phyloP scores from a whole-genome alignment of 192 early-diverging fungal species.

The Backusella macrospora region DNA sequence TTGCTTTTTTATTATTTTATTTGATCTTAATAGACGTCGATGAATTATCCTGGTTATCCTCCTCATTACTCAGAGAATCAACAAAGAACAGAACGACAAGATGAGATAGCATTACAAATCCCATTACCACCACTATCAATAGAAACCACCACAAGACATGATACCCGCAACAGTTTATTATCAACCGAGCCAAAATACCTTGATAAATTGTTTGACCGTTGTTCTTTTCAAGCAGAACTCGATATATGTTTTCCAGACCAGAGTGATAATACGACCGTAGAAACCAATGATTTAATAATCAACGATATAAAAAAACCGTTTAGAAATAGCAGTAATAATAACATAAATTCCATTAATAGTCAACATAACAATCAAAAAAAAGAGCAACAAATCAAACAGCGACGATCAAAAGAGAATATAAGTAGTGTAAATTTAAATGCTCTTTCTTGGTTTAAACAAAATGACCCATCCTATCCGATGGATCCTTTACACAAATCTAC shows the following conservation, averaged over 20 bases:
- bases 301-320: not conserved
- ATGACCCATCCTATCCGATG: not conserved
- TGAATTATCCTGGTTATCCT: conserved; percentile 13
- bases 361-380: not conserved
- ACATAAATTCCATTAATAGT: not conserved
- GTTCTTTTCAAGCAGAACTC: not conserved
- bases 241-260: conserved; percentile 25
- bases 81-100: not conserved
- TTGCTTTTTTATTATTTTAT: not conserved
- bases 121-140: no score
- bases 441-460: conserved; percentile 11
- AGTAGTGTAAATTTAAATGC: conserved; percentile 3
- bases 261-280: not conserved
- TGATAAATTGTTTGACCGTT: conserved; percentile 18
- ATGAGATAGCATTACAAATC: not conserved
- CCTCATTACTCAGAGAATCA: conserved; percentile 2
- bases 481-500: not conserved
- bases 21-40: not conserved
- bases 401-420: not conserved
- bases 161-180: not conserved
- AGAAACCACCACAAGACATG: not conserved
- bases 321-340: not conserved
- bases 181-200: conserved; percentile 16
- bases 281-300: not conserved
- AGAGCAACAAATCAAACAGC: not conserved